Evolutionary conservation across 305 asterid genomes (phyloP), one percentile per base, ranked within the genome.

Genomic region (Euphrasia arctica): DNA sequence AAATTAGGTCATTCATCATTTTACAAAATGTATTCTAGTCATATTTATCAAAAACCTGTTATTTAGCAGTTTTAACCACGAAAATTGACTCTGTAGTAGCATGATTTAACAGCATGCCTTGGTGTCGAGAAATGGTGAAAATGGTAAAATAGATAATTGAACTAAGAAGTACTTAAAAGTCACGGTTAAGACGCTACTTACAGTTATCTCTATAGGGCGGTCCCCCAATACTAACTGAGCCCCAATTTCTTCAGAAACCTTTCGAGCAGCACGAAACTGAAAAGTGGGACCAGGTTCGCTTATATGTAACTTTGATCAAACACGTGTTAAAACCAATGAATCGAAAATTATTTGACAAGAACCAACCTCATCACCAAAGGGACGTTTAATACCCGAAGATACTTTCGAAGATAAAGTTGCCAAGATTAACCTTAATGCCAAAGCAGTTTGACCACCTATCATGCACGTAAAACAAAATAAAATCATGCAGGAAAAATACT

Each of bases 261-360:
- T 86, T 43, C 98, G 79, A 54, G 98, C 98, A 73, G 92, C 95
- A 47, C 96, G 95, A 74, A 91, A 91, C 98, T 91, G 81, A 58
- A 74, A 65, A 66, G 48, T 58, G 54, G 65, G 60, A 29, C 25
- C 31, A 63, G 67, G 68, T 28, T 54, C 29, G 52, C 59, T 55
- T 18, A 54, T 11, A 39, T 41, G 13, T 25, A 48, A 60, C 42
- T 18, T 28, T 36, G 58, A 34, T 5, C 59, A 36, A 8, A 2
- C 5, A 27, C 9, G 45, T 4, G 3, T 55, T 18, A 32, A 8
- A 32, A 29, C 57, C 41, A 25, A 42, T 41, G 42, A 41, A 13
- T 31, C 42, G 41, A 47, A 47, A 11, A 14, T 48, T 41, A 49
- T 57, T 12, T 41, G 29, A 36, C 56, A 42, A 65, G 52, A 25